A percentile compares a stretch with the other conserved stretches of the same genome.
These are phyloP conservation scores for Aschersonia sp. DNA, from an alignment of 2,329 filamentous ascomycete genomes.

Conservation along the genomic window DNA sequence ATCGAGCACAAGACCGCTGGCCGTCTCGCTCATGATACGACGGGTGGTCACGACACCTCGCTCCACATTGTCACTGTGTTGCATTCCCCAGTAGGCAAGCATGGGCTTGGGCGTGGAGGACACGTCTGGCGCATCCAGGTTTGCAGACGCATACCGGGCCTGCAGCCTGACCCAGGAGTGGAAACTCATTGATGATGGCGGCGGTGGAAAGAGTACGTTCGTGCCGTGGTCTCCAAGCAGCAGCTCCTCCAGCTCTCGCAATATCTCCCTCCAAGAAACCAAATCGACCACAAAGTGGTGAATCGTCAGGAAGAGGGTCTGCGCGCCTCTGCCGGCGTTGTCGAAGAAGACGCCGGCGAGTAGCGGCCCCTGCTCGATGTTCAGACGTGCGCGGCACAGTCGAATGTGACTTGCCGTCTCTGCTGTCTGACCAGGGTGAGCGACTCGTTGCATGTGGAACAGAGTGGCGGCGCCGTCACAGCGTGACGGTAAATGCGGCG, in stretches of 20 bases:
- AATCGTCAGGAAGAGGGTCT: slow-evolving; percentile 15
- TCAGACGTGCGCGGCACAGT: background rate
- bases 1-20: slow-evolving; percentile 6
- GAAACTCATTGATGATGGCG: background rate
- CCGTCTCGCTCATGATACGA: background rate
- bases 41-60: background rate
- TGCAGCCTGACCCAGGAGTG: slow-evolving; percentile 20
- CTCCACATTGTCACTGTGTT: background rate
- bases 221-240: slow-evolving; percentile 15
- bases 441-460: too few species aligned
- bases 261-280: slow-evolving; percentile 28
- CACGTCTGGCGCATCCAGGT: background rate
- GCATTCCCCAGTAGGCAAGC: background rate
- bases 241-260: slow-evolving; percentile 26
- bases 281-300: slow-evolving; percentile 27
- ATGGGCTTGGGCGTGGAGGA: background rate
- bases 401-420: background rate
- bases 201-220: background rate
- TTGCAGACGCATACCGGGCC: slow-evolving; percentile 5
- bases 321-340: slow-evolving; percentile 3
- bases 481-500: background rate
- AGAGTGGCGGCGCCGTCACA: too few species aligned
- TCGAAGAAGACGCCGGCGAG: background rate
- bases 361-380: background rate
- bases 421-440: background rate